Conservation (phyloP, 2,329 filamentous ascomycete species). For the Pezicula carpinea region DNA sequence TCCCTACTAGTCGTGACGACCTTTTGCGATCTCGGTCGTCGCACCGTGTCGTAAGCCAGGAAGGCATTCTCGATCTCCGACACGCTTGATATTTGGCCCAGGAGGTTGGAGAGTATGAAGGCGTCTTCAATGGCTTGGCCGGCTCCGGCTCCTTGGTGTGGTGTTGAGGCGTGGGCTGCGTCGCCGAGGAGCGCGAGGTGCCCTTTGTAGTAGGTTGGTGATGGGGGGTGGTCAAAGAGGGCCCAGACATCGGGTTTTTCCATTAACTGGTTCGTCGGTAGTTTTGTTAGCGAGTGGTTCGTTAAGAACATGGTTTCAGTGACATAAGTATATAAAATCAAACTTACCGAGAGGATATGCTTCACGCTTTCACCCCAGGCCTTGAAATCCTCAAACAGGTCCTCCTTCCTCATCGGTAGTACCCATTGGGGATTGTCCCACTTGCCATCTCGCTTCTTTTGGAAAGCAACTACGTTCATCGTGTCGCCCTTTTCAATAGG, state of each 20-base stretch:
- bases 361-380: slow-evolving; percentile 33
- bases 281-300: too few species aligned
- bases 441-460: slow-evolving; percentile 23
- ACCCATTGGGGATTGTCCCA: slow-evolving; percentile 36
- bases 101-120: slow-evolving; percentile 38
- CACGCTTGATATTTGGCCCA: slow-evolving; percentile 34
- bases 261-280: too few species aligned
- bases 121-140: slow-evolving; percentile 54
- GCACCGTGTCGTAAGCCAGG: slow-evolving; percentile 43
- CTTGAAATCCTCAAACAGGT: slow-evolving; percentile 33
- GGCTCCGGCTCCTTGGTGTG: slow-evolving; percentile 54
- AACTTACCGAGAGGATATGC: slow-evolving; percentile 27
- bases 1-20: slow-evolving; percentile 26
- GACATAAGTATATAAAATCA: background rate
- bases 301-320: slow-evolving; percentile 9
- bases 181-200: slow-evolving; percentile 51
- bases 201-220: slow-evolving; percentile 36
- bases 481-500: slow-evolving; percentile 51
- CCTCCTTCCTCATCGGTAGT: slow-evolving; percentile 30
- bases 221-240: slow-evolving; percentile 40
- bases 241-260: slow-evolving; percentile 43
- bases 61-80: slow-evolving; percentile 41
- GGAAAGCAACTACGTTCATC: slow-evolving; percentile 46
- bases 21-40: slow-evolving; percentile 32
- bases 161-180: slow-evolving; percentile 58